phyloP scores from a whole-genome alignment of 768 basidiomycete species.

The Russula griseocarnosa region DNA sequence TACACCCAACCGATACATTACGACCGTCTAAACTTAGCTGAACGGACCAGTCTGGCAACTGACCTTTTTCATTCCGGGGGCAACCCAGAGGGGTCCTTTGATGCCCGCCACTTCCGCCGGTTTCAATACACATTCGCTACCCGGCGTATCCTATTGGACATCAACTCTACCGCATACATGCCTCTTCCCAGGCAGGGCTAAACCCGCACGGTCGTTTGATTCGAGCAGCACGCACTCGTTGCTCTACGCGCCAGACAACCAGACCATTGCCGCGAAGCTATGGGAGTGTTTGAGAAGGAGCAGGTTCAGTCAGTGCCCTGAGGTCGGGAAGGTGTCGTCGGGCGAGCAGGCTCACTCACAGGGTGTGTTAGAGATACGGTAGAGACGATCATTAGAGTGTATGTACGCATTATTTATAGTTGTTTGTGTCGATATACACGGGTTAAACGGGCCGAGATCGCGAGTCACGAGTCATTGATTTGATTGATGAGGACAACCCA shows the following conservation, averaged over 20 bases:
- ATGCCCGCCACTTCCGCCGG: constrained; percentile 7
- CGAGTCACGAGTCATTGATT: constrained; percentile 1
- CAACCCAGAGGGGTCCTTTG: not conserved
- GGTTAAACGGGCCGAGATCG: constrained; percentile 11
- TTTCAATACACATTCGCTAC: constrained; percentile 5
- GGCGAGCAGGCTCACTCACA: constrained; percentile 10
- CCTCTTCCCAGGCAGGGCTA: constrained; percentile 8
- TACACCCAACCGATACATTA: constrained; percentile 18
- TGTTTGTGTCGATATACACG: constrained; percentile 1
- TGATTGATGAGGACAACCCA: not conserved
- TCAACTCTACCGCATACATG: not conserved
- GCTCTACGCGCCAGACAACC: not conserved
- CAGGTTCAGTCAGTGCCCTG: constrained; percentile 10
- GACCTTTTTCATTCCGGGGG: not conserved
- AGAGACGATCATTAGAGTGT: not conserved
- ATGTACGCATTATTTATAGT: constrained; percentile 20
- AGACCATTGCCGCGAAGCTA: constrained; percentile 3
- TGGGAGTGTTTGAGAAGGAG: constrained; percentile 14
- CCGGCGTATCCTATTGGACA: constrained; percentile 7
- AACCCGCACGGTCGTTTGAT: constrained; percentile 3
- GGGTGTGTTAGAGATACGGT: not conserved
- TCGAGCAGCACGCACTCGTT: constrained; percentile 2
- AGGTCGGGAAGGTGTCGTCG: constrained; percentile 9
- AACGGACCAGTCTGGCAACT: not conserved
- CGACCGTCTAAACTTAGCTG: constrained; percentile 14